Evolutionary conservation across 495 filamentous ascomycete genomes (phyloP).

Genomic region (Talaromyces liani): DNA sequence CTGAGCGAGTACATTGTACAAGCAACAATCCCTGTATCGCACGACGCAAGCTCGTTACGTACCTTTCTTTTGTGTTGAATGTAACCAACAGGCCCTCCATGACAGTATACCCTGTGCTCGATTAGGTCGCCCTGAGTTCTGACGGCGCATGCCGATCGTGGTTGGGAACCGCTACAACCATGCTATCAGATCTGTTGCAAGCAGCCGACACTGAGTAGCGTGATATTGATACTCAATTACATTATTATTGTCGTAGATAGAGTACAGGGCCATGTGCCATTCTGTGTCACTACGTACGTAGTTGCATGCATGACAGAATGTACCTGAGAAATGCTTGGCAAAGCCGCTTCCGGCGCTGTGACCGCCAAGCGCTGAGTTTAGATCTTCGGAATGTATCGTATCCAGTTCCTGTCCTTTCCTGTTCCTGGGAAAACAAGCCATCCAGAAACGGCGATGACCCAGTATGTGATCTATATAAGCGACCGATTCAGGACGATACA

Average conservation of each 20-base stretch:
- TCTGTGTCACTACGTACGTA: background rate
- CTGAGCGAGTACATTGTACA: background rate
- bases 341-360: constrained; percentile 1
- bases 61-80: background rate
- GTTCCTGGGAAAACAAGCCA: background rate
- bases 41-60: background rate
- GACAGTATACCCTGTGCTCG: background rate
- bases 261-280: background rate
- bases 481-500: background rate
- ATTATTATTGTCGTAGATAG: background rate
- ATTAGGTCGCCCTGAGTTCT: background rate
- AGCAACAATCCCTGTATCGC: background rate
- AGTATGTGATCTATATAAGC: background rate
- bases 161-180: background rate
- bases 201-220: background rate
- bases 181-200: background rate
- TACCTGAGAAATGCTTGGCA: background rate
- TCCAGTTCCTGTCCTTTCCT: background rate
- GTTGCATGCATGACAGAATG: background rate
- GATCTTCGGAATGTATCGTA: background rate
- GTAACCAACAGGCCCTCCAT: background rate
- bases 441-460: background rate
- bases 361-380: background rate
- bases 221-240: background rate
- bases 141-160: background rate